Base-by-base conservation (phyloP, 129 eudicot species). In the Pittosporum tobira region DNA sequence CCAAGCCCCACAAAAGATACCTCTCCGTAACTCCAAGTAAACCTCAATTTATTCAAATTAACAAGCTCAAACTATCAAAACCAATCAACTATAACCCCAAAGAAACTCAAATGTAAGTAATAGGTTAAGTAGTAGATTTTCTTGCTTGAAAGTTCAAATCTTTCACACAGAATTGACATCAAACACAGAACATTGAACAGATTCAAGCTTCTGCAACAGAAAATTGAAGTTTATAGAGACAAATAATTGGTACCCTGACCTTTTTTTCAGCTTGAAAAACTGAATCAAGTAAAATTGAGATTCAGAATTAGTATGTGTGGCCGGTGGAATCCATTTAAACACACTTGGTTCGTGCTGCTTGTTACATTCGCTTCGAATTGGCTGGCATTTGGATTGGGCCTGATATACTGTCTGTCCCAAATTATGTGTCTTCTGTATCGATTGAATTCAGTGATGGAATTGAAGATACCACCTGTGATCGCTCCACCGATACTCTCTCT, bases 381-480 rank as follows among this genome's bases (percentile, higher is more conserved):
- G 55, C 40, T 54, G 45, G 59, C 75, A 77, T 74, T 74, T 53
- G 49, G 16, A 74, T 48, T 69, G 34, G 19, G 47, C 54, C 58
- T 57, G 52, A 38, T 59, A 69, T 57, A 46, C 20, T 61, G 18
- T 57, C 48, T n/a, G 44, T 21, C 37, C 48, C 5, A 14, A 21
- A 28, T 22, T 47, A 1, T 65, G 5, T 57, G 19, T 61, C 29
- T 37, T 61, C 29, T 37, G 44, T 5, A 55, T 51, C 61, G 55
- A 47, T 72, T 72, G 77, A 82, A 77, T 81, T n/a, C 73, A 63
- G 76, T 69, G 70, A 62, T 65, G 64, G 69, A 54, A n/a, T n/a
- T n/a, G 43, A 55, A 67, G 81, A 69, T 51, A n/a, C 51, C 66
- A 67, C 72, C 74, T 66, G 74, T 73, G 88, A 85, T 85, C 88